Conservation (phyloP, 2,329 filamentous ascomycete species). For the Phaeosphaeriaceae sp. region DNA sequence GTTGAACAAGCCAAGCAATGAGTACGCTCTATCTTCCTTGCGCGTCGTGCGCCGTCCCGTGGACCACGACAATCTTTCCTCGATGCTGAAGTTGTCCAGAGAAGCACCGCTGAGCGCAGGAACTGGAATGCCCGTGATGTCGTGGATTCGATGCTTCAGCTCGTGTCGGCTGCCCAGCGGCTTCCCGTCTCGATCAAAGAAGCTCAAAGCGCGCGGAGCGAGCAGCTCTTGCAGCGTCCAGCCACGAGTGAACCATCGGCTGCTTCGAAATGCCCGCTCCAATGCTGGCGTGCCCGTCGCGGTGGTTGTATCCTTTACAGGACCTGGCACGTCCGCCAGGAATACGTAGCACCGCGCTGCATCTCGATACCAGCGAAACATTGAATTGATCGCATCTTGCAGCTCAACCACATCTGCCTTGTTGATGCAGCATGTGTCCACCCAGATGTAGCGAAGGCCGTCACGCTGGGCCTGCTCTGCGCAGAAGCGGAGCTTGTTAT, state of each 20-base stretch:
- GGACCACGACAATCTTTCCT: neutral
- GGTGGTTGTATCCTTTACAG: too few relatives aligned
- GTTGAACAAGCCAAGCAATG: neutral
- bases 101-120: neutral
- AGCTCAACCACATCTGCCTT: neutral
- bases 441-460: neutral
- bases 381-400: neutral
- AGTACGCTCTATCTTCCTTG: neutral
- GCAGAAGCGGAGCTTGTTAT: neutral
- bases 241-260: neutral
- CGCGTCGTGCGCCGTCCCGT: neutral
- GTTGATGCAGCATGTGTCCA: neutral
- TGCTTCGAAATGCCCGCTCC: neutral
- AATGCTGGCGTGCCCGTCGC: neutral
- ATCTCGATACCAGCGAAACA: neutral
- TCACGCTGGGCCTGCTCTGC: neutral
- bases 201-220: too few relatives aligned
- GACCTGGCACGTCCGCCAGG: neutral
- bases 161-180: too few relatives aligned
- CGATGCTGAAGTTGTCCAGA: neutral
- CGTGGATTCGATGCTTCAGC: too few relatives aligned
- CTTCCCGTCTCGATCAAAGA: too few relatives aligned
- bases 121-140: neutral
- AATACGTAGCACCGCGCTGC: neutral
- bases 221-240: too few relatives aligned